Evolutionary conservation across 345 rosid genomes (phyloP).

Genomic region (Citrus trifoliata): DNA sequence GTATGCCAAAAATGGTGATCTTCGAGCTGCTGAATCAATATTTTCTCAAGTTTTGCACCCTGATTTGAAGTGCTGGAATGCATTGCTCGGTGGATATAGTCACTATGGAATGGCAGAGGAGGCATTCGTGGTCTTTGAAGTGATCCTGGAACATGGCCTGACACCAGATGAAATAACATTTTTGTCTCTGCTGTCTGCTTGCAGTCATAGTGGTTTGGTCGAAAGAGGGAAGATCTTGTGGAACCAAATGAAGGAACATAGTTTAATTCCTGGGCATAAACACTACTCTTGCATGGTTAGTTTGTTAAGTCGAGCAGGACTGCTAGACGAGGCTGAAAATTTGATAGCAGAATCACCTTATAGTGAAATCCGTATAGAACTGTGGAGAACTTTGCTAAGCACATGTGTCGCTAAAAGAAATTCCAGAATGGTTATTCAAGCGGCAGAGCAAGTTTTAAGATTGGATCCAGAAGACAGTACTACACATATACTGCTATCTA

Average conservation of each 20-base stretch:
- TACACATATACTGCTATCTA: constrained; percentile 61
- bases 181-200: constrained; percentile 70
- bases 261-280: constrained; percentile 54
- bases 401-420: constrained; percentile 54
- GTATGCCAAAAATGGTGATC: constrained; percentile 76
- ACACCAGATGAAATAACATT: constrained; percentile 70
- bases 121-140: constrained; percentile 46
- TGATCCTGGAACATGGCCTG: constrained; percentile 35
- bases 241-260: constrained; percentile 52
- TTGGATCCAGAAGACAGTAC: constrained; percentile 58
- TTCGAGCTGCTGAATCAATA: constrained; percentile 47
- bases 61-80: constrained; percentile 89
- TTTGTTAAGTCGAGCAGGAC: constrained; percentile 75
- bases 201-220: constrained; percentile 66
- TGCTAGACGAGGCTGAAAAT: constrained; percentile 55
- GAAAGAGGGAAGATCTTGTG: constrained; percentile 63
- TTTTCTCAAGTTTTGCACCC: constrained; percentile 45
- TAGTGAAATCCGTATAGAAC: constrained; percentile 36
- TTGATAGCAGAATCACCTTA: constrained; percentile 43
- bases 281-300: constrained; percentile 86
- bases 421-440: constrained; percentile 49
- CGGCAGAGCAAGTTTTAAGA: constrained; percentile 59
- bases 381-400: constrained; percentile 85
- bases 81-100: constrained; percentile 74
- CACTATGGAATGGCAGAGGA: constrained; percentile 70